Conservation (phyloP, 129 eudicot genomes). For the Pseudognaphalium luteoalbum region DNA sequence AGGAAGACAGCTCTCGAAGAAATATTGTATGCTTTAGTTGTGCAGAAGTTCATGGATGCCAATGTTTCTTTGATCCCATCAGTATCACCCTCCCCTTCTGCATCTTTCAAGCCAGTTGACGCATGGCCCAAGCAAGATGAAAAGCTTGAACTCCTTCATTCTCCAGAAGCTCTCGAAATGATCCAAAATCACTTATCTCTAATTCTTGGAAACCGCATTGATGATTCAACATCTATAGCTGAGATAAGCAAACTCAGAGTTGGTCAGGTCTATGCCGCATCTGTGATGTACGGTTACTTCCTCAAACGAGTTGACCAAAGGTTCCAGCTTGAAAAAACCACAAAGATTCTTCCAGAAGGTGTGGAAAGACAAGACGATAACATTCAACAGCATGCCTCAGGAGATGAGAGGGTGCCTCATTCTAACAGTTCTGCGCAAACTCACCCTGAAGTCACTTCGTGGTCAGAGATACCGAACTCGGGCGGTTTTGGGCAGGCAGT, state of each 20-base stretch:
- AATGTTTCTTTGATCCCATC: conserved; percentile 71
- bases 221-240: conserved; percentile 56
- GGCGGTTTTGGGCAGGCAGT: conserved; percentile 53
- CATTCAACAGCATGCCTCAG: conserved; percentile 31
- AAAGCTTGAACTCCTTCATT: conserved; percentile 69
- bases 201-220: conserved; percentile 62
- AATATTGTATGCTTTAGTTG: conserved; percentile 83
- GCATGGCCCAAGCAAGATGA: conserved; percentile 66
- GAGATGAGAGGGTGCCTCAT: conserved; percentile 38
- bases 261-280: conserved; percentile 89
- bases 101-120: conserved; percentile 52
- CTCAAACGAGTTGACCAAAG: conserved; percentile 83
- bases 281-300: conserved; percentile 85
- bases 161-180: conserved; percentile 88
- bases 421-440: conserved; percentile 21
- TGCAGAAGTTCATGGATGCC: conserved; percentile 93
- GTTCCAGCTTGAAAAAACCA: conserved; percentile 80
- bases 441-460: conserved; percentile 70
- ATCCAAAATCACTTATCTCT: conserved; percentile 76
- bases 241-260: conserved; percentile 81
- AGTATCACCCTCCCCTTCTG: conserved; percentile 51
- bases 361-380: conserved; percentile 32
- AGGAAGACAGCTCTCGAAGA: conserved; percentile 77
- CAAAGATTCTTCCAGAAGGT: conserved; percentile 67
- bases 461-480: conserved; percentile 46